Percentiles rank a stretch among this genome's conserved stretches.
Conservation (phyloP, 345 rosid species). For the Citrus maxima region DNA sequence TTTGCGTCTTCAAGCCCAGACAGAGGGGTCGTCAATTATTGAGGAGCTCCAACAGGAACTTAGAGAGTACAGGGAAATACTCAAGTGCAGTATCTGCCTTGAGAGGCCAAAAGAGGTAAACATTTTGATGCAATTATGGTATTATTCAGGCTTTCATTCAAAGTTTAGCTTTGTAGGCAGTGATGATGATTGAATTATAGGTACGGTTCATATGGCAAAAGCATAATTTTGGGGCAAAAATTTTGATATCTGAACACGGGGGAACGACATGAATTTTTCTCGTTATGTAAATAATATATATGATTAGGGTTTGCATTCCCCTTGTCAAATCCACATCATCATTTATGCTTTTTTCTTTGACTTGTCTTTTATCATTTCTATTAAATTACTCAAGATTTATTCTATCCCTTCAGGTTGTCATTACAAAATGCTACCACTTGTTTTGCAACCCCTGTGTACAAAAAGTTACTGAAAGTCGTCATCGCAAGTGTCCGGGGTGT, state of each 20-base stretch:
- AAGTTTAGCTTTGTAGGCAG: neutral
- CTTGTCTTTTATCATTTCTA: neutral
- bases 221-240: neutral
- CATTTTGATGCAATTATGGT: neutral
- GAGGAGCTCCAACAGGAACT: constrained; percentile 81
- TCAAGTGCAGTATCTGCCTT: constrained; percentile 85
- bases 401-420: constrained; percentile 62
- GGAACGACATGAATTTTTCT: neutral
- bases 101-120: constrained; percentile 90
- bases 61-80: constrained; percentile 78
- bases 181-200: neutral
- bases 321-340: neutral
- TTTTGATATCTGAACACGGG: neutral
- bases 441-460: constrained; percentile 89
- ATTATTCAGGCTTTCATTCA: neutral
- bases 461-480: constrained; percentile 66
- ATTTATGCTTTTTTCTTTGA: neutral
- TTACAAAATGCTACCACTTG: constrained; percentile 93
- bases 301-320: neutral
- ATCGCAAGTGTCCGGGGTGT: constrained; percentile 86
- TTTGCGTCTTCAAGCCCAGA: constrained; percentile 49
- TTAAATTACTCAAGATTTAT: neutral
- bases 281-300: neutral
- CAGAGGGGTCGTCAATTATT: constrained; percentile 63
- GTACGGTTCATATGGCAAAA: neutral